A percentile compares a stretch with the other conserved stretches of the same genome.
phyloP scores from a whole-genome alignment of 2,329 filamentous ascomycete species.

The Scytalidium sp. region DNA sequence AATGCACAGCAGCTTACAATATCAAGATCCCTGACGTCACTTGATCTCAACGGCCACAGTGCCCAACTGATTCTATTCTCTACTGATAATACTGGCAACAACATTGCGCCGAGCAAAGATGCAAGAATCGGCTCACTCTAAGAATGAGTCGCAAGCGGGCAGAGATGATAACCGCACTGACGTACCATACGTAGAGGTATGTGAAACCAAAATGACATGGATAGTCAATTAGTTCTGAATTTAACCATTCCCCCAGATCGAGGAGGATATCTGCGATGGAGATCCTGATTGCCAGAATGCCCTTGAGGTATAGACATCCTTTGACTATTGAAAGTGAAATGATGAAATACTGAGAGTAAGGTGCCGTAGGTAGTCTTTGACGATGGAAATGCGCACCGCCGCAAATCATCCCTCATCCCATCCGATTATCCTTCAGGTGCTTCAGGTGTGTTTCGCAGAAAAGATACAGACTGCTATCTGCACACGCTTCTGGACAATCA shows the following conservation, averaged over 20 bases:
- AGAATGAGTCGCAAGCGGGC: constrained; percentile 12
- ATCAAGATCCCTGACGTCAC: background rate
- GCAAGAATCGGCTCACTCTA: constrained; percentile 10
- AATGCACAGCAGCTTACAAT: no score
- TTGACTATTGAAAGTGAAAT: background rate
- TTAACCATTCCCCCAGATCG: constrained; percentile 2
- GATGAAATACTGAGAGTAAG: background rate
- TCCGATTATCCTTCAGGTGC: constrained; percentile 40
- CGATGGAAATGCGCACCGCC: constrained; percentile 55
- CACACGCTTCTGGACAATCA: constrained; percentile 63
- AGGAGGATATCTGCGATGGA: constrained; percentile 23
- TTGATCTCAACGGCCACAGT: background rate
- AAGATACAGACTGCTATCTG: constrained; percentile 59
- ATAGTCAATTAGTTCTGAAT: no score
- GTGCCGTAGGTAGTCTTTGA: constrained; percentile 56
- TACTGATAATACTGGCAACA: background rate
- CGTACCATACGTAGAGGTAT: constrained; percentile 15
- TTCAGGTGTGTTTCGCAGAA: constrained; percentile 33
- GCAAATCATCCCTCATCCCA: constrained; percentile 63
- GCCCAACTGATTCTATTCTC: background rate
- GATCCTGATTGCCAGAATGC: constrained; percentile 32
- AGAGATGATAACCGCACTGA: constrained; percentile 10
- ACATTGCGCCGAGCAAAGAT: constrained; percentile 6
- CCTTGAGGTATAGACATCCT: constrained; percentile 40
- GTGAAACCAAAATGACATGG: background rate